Evolutionary conservation across 768 basidiomycete species (phyloP).

Genomic region (Kwoniella dendrophila): DNA sequence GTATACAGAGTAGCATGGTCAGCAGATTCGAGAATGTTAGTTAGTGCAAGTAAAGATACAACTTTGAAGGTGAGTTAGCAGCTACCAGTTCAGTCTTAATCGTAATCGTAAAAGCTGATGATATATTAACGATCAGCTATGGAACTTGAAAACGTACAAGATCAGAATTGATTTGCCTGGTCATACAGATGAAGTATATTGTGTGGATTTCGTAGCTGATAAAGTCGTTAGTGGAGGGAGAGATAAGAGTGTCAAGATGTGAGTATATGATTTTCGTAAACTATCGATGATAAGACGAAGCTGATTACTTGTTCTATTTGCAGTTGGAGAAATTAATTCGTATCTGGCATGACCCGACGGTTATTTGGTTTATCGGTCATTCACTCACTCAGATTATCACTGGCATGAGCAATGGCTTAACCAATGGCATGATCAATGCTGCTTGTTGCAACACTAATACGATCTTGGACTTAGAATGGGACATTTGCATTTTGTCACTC

Average conservation of each 20-base stretch:
- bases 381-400: background rate
- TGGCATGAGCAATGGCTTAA: no score
- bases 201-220: constrained; percentile 98
- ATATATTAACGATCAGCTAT: constrained; percentile 64
- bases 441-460: no score
- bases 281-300: background rate
- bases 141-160: constrained; percentile 96
- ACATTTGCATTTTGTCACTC: no score
- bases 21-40: constrained; percentile 84
- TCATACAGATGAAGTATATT: constrained; percentile 97
- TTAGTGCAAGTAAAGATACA: constrained; percentile 93
- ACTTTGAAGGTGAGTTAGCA: constrained; percentile 76
- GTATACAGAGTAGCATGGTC: constrained; percentile 96
- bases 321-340: constrained; percentile 14
- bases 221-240: constrained; percentile 98
- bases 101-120: background rate
- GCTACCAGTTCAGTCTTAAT: no score
- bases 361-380: background rate
- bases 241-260: constrained; percentile 93
- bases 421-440: no score
- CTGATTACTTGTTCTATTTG: background rate
- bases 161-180: constrained; percentile 91
- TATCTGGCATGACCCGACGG: background rate
- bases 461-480: no score
- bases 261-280: constrained; percentile 52